phyloP scores from a whole-genome alignment of 208 protist species.

The Zelonia costaricensis region DNA sequence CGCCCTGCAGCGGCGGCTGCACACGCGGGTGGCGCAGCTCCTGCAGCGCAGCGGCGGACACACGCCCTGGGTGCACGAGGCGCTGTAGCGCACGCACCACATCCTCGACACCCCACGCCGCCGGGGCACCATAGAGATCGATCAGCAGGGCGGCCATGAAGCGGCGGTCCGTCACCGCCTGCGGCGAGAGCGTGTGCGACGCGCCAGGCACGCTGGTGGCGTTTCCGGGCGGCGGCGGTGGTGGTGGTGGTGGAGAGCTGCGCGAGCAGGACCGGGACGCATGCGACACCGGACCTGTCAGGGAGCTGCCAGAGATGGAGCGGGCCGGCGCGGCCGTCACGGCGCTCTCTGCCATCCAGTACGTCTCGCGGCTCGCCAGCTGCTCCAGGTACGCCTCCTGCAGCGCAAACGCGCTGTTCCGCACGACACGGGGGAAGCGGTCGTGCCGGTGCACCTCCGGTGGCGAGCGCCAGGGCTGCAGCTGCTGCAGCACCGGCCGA shows the following conservation, averaged over 20 bases:
- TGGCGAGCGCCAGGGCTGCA: constrained; percentile 15
- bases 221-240: neutral
- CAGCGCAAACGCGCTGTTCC: constrained; percentile 18
- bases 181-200: constrained; percentile 1
- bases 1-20: constrained; percentile 20
- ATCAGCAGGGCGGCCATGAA: constrained; percentile 12
- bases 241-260: neutral
- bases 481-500: neutral
- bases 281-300: neutral
- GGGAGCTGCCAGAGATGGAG: neutral
- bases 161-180: constrained; percentile 6
- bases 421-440: constrained; percentile 19
- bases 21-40: constrained; percentile 7
- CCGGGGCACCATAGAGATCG: constrained; percentile 2
- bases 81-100: constrained; percentile 5
- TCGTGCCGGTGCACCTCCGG: constrained; percentile 14
- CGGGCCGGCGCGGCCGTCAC: neutral
- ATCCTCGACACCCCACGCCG: constrained; percentile 8
- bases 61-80: constrained; percentile 9
- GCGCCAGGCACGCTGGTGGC: no score
- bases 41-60: constrained; percentile 6
- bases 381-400: constrained; percentile 16
- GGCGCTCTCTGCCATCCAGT: constrained; percentile 10
- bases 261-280: neutral
- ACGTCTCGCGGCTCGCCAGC: constrained; percentile 12